Evolutionary conservation across 495 filamentous ascomycete genomes (phyloP), one percentile per base, ranked within the genome.

Genomic region (Bombardia bombarda): DNA sequence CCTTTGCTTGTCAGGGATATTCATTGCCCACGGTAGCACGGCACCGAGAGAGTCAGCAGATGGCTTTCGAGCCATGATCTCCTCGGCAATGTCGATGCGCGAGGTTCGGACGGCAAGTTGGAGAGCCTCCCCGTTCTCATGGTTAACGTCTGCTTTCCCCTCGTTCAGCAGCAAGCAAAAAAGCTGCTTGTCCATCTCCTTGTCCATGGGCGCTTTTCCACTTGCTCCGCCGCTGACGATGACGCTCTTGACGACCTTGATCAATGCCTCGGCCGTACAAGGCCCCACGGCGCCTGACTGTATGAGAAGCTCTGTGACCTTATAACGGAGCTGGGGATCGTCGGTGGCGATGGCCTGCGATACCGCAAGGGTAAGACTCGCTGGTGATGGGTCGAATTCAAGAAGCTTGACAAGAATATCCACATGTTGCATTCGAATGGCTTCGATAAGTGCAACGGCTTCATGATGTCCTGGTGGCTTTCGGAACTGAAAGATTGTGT

Each of bases 51-150:
- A 41, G 7, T 49, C 46, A 0, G 58, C 55, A 9, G 58, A 52
- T 10, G 63, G 61, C 7, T 60, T 52, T 26, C 50, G 57, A 7
- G 43, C 41, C 9, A 68, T 28, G 24, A 60, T 63, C 32, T 59
- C 55, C 34, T 60, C 60, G 5, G 56, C 45, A 14, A 71, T 32
- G 13, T 62, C 62, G 0, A 44, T 33, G 25, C 56, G 59, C 0
- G 51, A 36, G 7, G 57, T 42, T 7, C 56, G 44, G 2, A 61
- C 60, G 2, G 65, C 66, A 32, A 62, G 40, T 31, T 67, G 60
- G 7, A 71, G 46, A 14, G 62, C 56, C 35, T 58, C 46, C 1
- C 65, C 67, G 8, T 48, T 46, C 13, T 52, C 26, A 28, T 10
- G 17, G 32, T 33, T 14, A 14, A 33, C 32, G 17, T 33, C 32